Evolutionary conservation across 2,329 filamentous ascomycete species (phyloP).

Genomic region (Penicillium concentricum): DNA sequence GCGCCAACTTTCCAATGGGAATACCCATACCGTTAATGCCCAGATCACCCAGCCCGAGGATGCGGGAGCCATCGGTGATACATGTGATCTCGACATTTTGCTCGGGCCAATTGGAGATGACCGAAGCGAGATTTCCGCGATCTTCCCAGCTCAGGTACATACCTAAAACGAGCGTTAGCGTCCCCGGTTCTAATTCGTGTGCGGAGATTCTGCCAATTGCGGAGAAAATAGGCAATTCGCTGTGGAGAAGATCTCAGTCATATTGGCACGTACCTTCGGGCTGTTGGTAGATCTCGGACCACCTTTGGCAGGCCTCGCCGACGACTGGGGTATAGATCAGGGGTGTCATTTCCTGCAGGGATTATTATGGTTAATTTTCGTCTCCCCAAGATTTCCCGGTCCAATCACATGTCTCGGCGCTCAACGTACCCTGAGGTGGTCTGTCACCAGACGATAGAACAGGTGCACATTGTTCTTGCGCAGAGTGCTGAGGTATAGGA

Average conservation of each 20-base stretch:
- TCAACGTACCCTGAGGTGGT: conserved; percentile 45
- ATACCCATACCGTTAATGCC: conserved; percentile 98
- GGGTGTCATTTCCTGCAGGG: conserved; percentile 46
- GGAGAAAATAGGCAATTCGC: neutral
- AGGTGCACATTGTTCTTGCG: conserved; percentile 54
- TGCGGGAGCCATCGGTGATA: conserved; percentile 93
- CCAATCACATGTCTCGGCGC: conserved; percentile 8
- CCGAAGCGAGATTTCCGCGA: conserved; percentile 81
- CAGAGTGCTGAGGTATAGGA: conserved; percentile 50
- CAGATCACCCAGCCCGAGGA: conserved; percentile 85
- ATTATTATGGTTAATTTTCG: conserved; percentile 14
- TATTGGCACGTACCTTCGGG: conserved; percentile 67
- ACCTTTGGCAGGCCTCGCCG: conserved; percentile 93
- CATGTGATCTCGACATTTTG: conserved; percentile 90
- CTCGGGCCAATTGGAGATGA: conserved; percentile 92
- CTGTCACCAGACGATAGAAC: conserved; percentile 52
- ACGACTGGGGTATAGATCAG: conserved; percentile 58
- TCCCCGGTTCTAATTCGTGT: conserved; percentile 25
- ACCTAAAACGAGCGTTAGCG: conserved; percentile 40
- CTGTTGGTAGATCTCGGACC: conserved; percentile 92
- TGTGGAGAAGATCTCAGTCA: neutral
- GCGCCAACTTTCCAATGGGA: conserved; percentile 89
- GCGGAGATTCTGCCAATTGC: conserved; percentile 1
- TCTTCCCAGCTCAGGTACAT: conserved; percentile 96
- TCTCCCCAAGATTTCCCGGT: neutral